phyloP scores from a whole-genome alignment of 176 grass and related monocot species.

The Saccharum spontaneum region DNA sequence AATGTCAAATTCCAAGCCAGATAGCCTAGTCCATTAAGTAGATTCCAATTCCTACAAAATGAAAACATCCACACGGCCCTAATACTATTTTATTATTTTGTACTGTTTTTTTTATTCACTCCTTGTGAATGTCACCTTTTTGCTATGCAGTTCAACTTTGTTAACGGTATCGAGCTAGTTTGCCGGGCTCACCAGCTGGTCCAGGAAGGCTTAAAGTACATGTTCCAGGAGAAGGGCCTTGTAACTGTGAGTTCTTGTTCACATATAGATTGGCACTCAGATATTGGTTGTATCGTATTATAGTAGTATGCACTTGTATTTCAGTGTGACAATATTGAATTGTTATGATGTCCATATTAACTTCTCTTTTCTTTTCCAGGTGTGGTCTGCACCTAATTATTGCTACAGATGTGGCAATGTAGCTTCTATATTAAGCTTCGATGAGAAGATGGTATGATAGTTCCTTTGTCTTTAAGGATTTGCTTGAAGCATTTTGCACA shows the following conservation, averaged over 20 bases:
- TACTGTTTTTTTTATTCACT: background rate
- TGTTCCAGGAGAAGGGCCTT: constrained; percentile 99
- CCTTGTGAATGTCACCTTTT: constrained; percentile 20
- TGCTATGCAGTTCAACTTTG: constrained; percentile 80
- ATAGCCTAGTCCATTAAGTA: too few species aligned
- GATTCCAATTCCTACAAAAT: too few species aligned
- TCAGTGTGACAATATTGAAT: background rate
- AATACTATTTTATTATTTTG: background rate
- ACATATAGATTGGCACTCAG: background rate
- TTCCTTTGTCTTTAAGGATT: background rate
- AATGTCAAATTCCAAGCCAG: too few species aligned
- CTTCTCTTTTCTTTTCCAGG: constrained; percentile 51
- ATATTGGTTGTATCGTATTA: constrained; percentile 1
- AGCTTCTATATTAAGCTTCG: constrained; percentile 97
- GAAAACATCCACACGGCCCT: too few species aligned
- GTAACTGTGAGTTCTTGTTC: constrained; percentile 79
- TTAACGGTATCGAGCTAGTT: constrained; percentile 94
- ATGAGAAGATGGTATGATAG: constrained; percentile 82
- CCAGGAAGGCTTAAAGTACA: constrained; percentile 98
- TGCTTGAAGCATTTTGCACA: background rate
- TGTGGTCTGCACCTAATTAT: constrained; percentile 99
- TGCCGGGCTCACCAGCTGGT: constrained; percentile 96
- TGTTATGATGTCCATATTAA: background rate
- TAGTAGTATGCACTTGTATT: constrained; percentile 11
- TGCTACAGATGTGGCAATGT: constrained; percentile 99